Evolutionary conservation across 441 rosid genomes (phyloP).

Genomic region (Theobroma grandiflorum): DNA sequence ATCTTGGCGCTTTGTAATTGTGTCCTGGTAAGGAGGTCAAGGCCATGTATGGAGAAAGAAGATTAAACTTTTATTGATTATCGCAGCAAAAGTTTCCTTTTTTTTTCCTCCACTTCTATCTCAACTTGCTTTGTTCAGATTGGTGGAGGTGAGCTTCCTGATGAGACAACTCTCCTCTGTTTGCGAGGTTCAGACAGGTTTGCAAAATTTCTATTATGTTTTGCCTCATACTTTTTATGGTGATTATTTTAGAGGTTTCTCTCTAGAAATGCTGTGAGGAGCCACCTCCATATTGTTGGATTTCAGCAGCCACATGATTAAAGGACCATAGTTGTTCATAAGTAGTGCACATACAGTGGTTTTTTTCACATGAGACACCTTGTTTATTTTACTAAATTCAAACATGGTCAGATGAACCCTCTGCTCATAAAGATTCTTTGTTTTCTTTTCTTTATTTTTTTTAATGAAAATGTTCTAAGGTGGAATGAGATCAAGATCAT

Average conservation of each 20-base stretch:
- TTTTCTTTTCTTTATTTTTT: neutral
- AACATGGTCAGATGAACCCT: neutral
- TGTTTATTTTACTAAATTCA: neutral
- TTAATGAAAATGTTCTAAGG: neutral
- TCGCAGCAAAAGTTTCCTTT: neutral
- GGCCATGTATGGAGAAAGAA: slow-evolving; percentile 16
- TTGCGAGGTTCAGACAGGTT: slow-evolving; percentile 97
- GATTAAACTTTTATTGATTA: neutral
- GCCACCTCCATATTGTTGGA: slow-evolving; percentile 28
- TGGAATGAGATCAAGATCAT: neutral
- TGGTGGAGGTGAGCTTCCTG: slow-evolving; percentile 91
- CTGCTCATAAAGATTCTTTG: neutral
- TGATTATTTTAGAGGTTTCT: slow-evolving; percentile 14
- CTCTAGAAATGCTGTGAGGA: neutral
- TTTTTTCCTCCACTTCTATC: slow-evolving; percentile 31
- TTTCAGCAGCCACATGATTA: slow-evolving; percentile 8
- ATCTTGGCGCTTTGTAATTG: neutral
- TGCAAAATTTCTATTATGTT: slow-evolving; percentile 28
- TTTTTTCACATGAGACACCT: neutral
- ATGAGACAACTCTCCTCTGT: slow-evolving; percentile 86
- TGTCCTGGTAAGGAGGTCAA: slow-evolving; percentile 5
- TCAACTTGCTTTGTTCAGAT: slow-evolving; percentile 59
- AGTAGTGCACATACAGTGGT: neutral
- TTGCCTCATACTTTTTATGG: slow-evolving; percentile 7
- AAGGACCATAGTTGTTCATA: neutral